A percentile compares a stretch with the other conserved stretches of the same genome.
Evolutionary conservation across 768 basidiomycete genomes (phyloP).

Genomic region (Suillus subaureus): DNA sequence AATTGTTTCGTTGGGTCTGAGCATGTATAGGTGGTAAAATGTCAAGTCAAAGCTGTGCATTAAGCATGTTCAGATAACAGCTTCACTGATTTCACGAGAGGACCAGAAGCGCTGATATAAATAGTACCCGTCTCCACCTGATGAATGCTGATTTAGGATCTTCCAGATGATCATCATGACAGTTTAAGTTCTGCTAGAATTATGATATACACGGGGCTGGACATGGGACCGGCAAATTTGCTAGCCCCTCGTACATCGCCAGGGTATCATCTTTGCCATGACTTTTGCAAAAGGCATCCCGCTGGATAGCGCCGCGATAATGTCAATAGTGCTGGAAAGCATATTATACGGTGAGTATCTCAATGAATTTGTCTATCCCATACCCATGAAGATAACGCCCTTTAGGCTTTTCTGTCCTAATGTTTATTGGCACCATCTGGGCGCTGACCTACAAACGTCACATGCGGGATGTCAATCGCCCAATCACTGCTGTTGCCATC

Average conservation of each 20-base stretch:
- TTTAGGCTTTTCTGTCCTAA: constrained; percentile 37
- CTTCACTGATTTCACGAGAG: background rate
- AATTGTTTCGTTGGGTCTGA: background rate
- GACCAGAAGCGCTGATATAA: background rate
- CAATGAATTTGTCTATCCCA: background rate
- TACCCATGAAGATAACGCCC: background rate
- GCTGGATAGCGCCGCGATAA: constrained; percentile 17
- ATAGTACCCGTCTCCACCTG: background rate
- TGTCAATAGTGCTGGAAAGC: constrained; percentile 22
- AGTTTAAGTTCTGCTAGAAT: background rate
- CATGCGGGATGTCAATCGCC: constrained; percentile 17
- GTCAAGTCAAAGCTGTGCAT: background rate
- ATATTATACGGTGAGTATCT: constrained; percentile 19
- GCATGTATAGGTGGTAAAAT: background rate
- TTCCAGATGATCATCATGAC: background rate
- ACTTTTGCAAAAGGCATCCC: background rate
- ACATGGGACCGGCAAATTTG: background rate
- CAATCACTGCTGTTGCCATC: constrained; percentile 27
- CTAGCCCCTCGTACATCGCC: background rate
- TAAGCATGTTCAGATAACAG: background rate
- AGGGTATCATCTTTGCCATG: background rate
- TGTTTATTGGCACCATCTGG: constrained; percentile 36
- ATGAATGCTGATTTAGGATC: background rate
- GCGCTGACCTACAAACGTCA: constrained; percentile 16
- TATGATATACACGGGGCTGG: background rate